Evolutionary conservation across 768 basidiomycete genomes (phyloP).

Genomic region (Gymnopilus junonius): DNA sequence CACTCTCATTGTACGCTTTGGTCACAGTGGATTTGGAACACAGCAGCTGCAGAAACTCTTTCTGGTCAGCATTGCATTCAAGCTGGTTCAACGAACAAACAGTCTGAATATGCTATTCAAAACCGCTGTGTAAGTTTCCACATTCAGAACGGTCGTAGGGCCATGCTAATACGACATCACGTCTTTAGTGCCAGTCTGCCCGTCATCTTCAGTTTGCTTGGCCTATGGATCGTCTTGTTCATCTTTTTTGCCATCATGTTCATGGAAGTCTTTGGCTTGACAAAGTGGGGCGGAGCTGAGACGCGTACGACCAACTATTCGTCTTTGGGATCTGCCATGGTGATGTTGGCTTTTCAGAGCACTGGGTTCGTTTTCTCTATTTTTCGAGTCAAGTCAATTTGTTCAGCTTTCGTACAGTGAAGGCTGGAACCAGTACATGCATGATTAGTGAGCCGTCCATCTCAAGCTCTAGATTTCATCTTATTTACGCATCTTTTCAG

Average conservation of each 20-base stretch:
- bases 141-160: background rate
- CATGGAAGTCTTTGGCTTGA: conserved; percentile 90
- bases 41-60: conserved; percentile 88
- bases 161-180: background rate
- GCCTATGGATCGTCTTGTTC: conserved; percentile 90
- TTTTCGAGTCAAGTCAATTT: background rate
- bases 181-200: conserved; percentile 77
- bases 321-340: conserved; percentile 74
- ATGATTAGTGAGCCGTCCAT: conserved; percentile 73
- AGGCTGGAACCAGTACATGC: conserved; percentile 98
- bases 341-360: conserved; percentile 93
- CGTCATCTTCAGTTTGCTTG: conserved; percentile 81
- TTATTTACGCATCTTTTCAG: conserved; percentile 41
- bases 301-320: conserved; percentile 77
- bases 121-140: conserved; percentile 77
- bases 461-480: background rate
- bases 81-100: conserved; percentile 88
- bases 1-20: conserved; percentile 72
- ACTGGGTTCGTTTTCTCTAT: conserved; percentile 67
- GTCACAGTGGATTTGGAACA: conserved; percentile 49
- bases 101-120: conserved; percentile 95
- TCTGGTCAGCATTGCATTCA: conserved; percentile 91
- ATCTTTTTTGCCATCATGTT: conserved; percentile 89
- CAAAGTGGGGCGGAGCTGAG: conserved; percentile 80
- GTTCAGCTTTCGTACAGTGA: conserved; percentile 55